Evolutionary conservation across 345 rosid genomes (phyloP), one percentile per base, ranked within the genome.

Genomic region (Syzygium grande): DNA sequence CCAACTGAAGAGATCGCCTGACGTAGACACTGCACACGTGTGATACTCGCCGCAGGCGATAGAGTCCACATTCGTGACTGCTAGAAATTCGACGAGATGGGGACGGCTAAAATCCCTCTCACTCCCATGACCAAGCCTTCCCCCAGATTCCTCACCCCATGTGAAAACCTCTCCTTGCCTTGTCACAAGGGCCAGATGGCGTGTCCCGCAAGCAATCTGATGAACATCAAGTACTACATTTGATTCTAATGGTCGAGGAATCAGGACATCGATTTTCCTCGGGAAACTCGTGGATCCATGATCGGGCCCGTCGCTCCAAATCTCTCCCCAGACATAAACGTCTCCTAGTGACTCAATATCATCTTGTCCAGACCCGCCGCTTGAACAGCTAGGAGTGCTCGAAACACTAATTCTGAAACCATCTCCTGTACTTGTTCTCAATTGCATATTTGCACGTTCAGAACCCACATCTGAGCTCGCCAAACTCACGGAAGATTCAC

Each of bases 111-210:
- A 90, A 85, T 96, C 96, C 2, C 88, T 91, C 86, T 96, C 94
- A 49, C 90, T 88, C 86, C 99, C 99, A 91, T 96, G 99, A 59
- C 99, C 99, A 77, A 97, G 98, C 91, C 98, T 93, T 43, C 99
- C 99, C n/a, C 98, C 98, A 86, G 92, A 93, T 92, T 96, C 99
- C 92, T 96, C 99, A 63, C 99, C 99, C 99, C 99, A 97, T 25
- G 99, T 94, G 91, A 96, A 97, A 53, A 96, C 97, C 91, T 97
- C 98, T 23, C 99, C 99, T 91, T 97, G 99, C 90, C 95, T 96
- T 11, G 99, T 97, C 86, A 97, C 97, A 83, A 96, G 98, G 86
- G 98, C 95, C 56, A 95, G 87, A 86, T 97, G 99, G 51, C 97
- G 92, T 79, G 89, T 92, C 25, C 99, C 99, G 54, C 97, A 95